Conservation (phyloP, 106 monocot genomes). For the Dendrobium officinale region DNA sequence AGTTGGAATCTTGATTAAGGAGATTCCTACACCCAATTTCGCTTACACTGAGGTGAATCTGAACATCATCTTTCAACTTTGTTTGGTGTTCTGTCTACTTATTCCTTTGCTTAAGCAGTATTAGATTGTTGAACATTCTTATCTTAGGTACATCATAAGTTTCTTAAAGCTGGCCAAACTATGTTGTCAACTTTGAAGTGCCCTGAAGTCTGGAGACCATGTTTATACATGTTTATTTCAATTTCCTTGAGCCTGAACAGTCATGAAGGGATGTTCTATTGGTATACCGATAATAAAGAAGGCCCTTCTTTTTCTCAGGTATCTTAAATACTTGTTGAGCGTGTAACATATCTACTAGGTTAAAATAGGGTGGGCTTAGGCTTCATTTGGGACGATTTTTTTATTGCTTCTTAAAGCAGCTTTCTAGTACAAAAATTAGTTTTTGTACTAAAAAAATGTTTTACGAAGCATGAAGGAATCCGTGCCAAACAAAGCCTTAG, state of each 20-base stretch:
- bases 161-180: slow-evolving; percentile 45
- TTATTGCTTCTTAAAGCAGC: too few species aligned
- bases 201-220: slow-evolving; percentile 63
- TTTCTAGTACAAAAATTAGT: too few species aligned
- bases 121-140: not conserved
- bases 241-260: slow-evolving; percentile 60
- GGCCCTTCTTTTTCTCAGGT: slow-evolving; percentile 81
- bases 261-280: slow-evolving; percentile 85
- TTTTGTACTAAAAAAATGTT: too few species aligned
- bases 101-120: not conserved
- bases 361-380: not conserved
- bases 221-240: slow-evolving; percentile 64
- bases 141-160: slow-evolving; percentile 45
- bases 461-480: too few species aligned
- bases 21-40: slow-evolving; percentile 30
- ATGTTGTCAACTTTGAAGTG: slow-evolving; percentile 60
- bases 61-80: not conserved
- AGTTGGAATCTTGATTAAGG: slow-evolving; percentile 56
- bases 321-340: not conserved
- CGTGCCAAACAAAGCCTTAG: too few species aligned
- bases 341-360: not conserved
- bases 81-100: not conserved
- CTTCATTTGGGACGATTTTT: too few species aligned
- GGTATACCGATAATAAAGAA: slow-evolving; percentile 68
- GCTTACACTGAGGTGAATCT: slow-evolving; percentile 39